Evolutionary conservation across 805 yeast species (phyloP), one percentile per base, ranked within the genome.

Genomic region (Myxozyma kluyveri): DNA sequence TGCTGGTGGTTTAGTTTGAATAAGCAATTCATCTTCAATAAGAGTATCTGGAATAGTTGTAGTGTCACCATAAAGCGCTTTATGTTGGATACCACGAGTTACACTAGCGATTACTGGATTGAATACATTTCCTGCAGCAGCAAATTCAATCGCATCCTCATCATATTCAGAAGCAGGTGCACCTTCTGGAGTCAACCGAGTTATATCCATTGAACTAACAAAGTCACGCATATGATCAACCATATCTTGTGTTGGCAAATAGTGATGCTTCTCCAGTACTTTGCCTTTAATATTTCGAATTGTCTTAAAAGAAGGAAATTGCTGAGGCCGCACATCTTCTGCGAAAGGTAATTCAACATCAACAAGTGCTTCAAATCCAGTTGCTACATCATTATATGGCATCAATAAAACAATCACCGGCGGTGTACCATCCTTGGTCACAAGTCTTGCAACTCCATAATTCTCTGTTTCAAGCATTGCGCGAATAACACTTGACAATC

Each of bases 311-410:
- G 59, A 84, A 2, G 89, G 80, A 14, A 81, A 72, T 59, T 79
- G 78, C 47, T 56, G 62, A 27, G 45, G 48, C 17, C 69, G 62
- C 56, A 81, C 84, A 65, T 89, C 96, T 57, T 87, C 95, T 39
- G 77, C 76, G 66, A 78, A 86, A 1, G 96, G 93, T 10, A 88
- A 64, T 42, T 67, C 1, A 75, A 82, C 49, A 81, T 83, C 73
- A 72, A 72, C 47, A 68, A 72, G 42, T 18, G 40, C 48, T 24
- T 48, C 57, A 24, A 42, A 33, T 23, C 45, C 31, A 19, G 12
- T 21, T 14, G 32, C 19, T 14, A 37, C 52, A 27, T 45, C 43
- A 18, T 31, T 45, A 29, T 49, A 21, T n/a, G 64, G 65, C 9
- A 56, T 37, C 23, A 61, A 32, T 26, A 77, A 60, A 22, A 68